Conservation (phyloP, 441 rosid genomes). For the Bruguiera hainesii region DNA sequence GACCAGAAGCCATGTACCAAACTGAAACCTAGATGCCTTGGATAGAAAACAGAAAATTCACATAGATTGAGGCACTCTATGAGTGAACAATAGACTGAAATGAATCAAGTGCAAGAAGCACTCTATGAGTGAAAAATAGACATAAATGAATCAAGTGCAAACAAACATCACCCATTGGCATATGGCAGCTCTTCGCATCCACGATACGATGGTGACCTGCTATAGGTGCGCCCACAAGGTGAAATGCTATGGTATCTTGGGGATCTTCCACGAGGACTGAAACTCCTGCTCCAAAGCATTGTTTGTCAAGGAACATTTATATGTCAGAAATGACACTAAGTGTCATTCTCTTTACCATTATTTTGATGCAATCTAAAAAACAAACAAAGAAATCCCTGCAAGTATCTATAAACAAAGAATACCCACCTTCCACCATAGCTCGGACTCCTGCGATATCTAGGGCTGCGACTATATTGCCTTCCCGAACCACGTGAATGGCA, state of each 20-base stretch:
- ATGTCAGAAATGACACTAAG: not conserved
- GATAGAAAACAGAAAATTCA: too few relatives aligned
- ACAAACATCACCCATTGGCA: slow-evolving; percentile 61
- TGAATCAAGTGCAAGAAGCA: not conserved
- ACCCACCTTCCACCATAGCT: slow-evolving; percentile 74
- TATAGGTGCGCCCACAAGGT: slow-evolving; percentile 62
- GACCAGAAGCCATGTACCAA: too few relatives aligned
- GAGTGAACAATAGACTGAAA: not conserved
- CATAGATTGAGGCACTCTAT: too few relatives aligned
- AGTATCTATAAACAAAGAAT: not conserved
- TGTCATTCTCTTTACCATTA: not conserved
- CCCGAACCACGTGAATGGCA: slow-evolving; percentile 58
- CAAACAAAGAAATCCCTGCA: too few relatives aligned
- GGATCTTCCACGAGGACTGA: slow-evolving; percentile 80
- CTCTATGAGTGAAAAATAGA: not conserved
- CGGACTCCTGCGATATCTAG: slow-evolving; percentile 77
- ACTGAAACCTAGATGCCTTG: too few relatives aligned
- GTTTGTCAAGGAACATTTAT: not conserved
- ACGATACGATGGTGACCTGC: slow-evolving; percentile 82
- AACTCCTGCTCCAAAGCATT: slow-evolving; percentile 43
- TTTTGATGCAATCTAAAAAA: too few relatives aligned
- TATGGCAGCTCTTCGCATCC: slow-evolving; percentile 65
- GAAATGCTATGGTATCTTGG: slow-evolving; percentile 56
- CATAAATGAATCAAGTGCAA: not conserved
- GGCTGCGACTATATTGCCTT: slow-evolving; percentile 82